Evolutionary conservation across 2,329 filamentous ascomycete species (phyloP), one percentile per base, ranked within the genome.

Genomic region (Dryadomyces quercivorus): DNA sequence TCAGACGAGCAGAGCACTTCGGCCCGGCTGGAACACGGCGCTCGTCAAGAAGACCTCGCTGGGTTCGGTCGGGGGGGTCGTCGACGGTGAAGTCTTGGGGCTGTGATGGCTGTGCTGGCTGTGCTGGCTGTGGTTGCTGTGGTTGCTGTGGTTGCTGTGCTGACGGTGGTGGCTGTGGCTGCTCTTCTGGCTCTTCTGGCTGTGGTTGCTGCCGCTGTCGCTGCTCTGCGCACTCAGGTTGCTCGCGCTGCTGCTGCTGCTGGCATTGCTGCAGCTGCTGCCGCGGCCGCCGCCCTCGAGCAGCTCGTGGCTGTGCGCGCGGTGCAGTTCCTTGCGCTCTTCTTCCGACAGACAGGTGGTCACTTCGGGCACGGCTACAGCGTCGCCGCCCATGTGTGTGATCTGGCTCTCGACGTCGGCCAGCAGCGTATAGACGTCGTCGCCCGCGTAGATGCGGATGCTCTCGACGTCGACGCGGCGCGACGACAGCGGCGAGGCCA

Each of bases 391-490:
- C 63, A 75, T 71, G 55, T 70, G 69, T 52, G 67, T 75, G 62
- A 83, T 78, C 61, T 81, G 75, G 57, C 73, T 73, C 65, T 86
- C 82, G 15, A 86, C 83, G 59, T 86, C 83, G 1, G 78, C 80
- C 44, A 87, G 71, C 1, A 87, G 72, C 2, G 79, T 76, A 59
- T 82, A 85, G 9, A 88, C 77, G 49, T 85, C 82, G 56, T 80
- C 78, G 56, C 82, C 82, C 21, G 81, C 82, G 59, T 86, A 86
- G 60, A 86, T 75, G 21, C 79, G 78, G 57, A 86, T 86, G 63
- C 81, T 85, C 65, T 86, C 80, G 42, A 81, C 73, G 21, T 74
- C 74, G 13, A 66, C 62, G 46, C 75, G 69, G 12, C 63, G 55
- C 1, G 52, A 50, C 1, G 50, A 43, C 21, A 48, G 31, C 5